These are phyloP conservation scores for Macrolepiota dolichaula DNA, from an alignment of 768 basidiomycete genomes.

Conservation along the genomic window DNA sequence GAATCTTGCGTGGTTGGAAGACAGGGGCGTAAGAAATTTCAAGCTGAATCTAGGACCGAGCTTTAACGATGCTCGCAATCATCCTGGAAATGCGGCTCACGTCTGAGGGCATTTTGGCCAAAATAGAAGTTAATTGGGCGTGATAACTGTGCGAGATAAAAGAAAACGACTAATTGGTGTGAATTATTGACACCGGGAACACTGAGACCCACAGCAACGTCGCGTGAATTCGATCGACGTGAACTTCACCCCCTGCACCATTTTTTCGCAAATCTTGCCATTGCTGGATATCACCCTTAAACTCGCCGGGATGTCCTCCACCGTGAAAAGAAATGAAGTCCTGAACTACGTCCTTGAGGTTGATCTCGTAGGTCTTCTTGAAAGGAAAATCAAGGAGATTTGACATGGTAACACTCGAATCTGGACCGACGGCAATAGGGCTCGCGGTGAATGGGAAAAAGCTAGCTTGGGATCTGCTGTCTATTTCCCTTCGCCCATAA, in stretches of 20 bases:
- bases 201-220: conserved; percentile 51
- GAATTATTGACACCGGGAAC: background rate
- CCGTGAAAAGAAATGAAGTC: conserved; percentile 66
- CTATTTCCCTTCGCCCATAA: background rate
- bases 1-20: conserved; percentile 55
- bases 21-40: conserved; percentile 71
- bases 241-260: conserved; percentile 44
- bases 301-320: conserved; percentile 81
- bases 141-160: conserved; percentile 64
- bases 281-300: conserved; percentile 68
- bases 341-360: conserved; percentile 52
- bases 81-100: conserved; percentile 32
- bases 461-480: background rate
- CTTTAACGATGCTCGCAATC: background rate
- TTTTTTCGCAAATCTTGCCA: conserved; percentile 71
- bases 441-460: background rate
- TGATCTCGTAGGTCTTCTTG: conserved; percentile 62
- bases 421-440: background rate
- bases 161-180: background rate
- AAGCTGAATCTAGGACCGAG: conserved; percentile 54
- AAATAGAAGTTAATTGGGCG: conserved; percentile 79
- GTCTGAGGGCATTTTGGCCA: conserved; percentile 82
- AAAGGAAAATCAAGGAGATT: conserved; percentile 74
- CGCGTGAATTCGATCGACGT: conserved; percentile 52
- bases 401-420: conserved; percentile 45